Base-by-base conservation (phyloP, 1,284 basidiomycete species). In the Boletellus sp. region DNA sequence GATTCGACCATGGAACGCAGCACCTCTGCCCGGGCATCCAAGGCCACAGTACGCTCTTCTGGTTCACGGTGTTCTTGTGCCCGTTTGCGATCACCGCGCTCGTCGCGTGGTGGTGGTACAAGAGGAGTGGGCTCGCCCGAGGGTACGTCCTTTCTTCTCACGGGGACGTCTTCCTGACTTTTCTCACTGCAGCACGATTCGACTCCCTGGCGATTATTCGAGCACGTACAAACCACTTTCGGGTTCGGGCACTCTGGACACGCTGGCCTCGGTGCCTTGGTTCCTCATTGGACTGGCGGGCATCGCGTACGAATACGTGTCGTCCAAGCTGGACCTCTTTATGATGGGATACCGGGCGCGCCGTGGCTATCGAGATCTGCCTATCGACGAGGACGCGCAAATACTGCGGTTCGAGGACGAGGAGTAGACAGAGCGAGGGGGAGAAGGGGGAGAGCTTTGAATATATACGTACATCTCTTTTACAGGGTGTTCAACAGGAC, bases 341-440 rank as follows among this genome's bases (percentile, higher is more conserved):
- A 63, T 72, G 4, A 59, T 73, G 13, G 66, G 75, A 18, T 75
- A 81, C 60, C 72, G 76, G 12, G 57, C 76, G 18, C 74, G 83
- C 45, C 71, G 80, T 37, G 89, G 89, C n/a, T 95, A 95, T 66
- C 77, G 92, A 60, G 79, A 86, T 58, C 68, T 95, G 33, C 84
- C 91, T 2, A 81, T 93, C 50, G 92, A 95, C 65, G 92, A 93
- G 66, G 92, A 95, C 71, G 92, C 91, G 50, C 89, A 90, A 72
- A 80, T 91, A 52, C 69, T 91, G 52, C 74, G 83, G 45, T 91
- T 91, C 63, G 88, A 89, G 61, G 89, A 91, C 61, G 89, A 91
- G 63, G 86, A 89, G 38, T 82, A 54, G 53, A 5, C 3, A 8
- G 22, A 32, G 35, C 21, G 28, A 5, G 13, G 30, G 13, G 10